Conservation (phyloP, 306 rosid genomes). For the Begonia peltatifolia region DNA sequence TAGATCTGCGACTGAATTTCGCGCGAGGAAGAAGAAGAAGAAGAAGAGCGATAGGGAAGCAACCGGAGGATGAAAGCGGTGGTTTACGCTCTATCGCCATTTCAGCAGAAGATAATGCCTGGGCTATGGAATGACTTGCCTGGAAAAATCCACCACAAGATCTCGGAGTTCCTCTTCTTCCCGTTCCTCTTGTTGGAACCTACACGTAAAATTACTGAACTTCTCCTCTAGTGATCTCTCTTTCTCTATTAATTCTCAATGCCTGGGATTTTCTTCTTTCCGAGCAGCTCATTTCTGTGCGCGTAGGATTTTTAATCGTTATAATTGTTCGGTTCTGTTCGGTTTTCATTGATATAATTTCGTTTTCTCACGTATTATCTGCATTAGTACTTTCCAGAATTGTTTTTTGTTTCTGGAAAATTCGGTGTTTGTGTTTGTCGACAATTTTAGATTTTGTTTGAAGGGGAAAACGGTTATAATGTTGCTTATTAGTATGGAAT, state of each 20-base stretch:
- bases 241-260: neutral
- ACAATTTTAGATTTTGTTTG: no score
- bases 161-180: slow-evolving; percentile 74
- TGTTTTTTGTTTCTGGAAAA: no score
- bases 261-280: slow-evolving; percentile 6
- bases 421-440: no score
- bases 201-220: slow-evolving; percentile 23
- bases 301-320: neutral
- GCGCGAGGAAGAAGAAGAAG: neutral
- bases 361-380: neutral
- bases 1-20: neutral
- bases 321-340: neutral
- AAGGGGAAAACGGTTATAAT: no score
- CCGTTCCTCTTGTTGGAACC: slow-evolving; percentile 47
- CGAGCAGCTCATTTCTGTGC: neutral
- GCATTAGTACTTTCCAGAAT: neutral
- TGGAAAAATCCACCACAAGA: slow-evolving; percentile 65
- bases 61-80: slow-evolving; percentile 63
- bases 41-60: slow-evolving; percentile 45
- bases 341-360: neutral
- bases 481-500: no score
- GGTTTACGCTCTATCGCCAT: slow-evolving; percentile 67
- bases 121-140: slow-evolving; percentile 80
- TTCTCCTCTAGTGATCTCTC: no score
- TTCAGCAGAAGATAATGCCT: slow-evolving; percentile 78